Percentiles rank a stretch among this genome's conserved stretches.
These are phyloP conservation scores for Voacanga thouarsii DNA, from an alignment of 257 asterid species.

Conservation along the genomic window DNA sequence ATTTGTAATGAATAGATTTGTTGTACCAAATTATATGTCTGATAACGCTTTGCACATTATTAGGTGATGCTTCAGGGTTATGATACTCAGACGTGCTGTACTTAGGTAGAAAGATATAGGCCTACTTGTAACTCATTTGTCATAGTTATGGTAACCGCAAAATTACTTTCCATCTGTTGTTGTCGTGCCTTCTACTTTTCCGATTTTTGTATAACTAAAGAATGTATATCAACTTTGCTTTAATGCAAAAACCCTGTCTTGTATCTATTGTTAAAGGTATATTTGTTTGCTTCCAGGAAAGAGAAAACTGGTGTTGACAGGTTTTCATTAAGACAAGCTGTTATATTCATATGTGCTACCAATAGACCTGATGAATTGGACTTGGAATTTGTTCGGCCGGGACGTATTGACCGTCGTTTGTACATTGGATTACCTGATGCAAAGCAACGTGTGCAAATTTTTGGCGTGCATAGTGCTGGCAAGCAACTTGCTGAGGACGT, in stretches of 20 bases:
- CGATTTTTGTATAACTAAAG: not conserved
- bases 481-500: slow-evolving; percentile 80
- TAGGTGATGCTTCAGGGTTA: not conserved
- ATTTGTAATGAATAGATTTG: not conserved
- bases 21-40: not conserved
- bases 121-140: not conserved
- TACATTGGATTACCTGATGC: slow-evolving; percentile 95
- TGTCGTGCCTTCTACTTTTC: not conserved
- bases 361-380: slow-evolving; percentile 96
- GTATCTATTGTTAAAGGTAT: too few relatives aligned
- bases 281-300: slow-evolving; percentile 47
- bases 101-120: not conserved
- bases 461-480: slow-evolving; percentile 95
- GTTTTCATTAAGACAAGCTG: slow-evolving; percentile 87
- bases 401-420: slow-evolving; percentile 95
- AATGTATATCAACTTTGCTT: not conserved
- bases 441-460: slow-evolving; percentile 85
- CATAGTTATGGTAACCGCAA: not conserved
- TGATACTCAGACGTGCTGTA: not conserved
- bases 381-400: slow-evolving; percentile 77
- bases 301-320: slow-evolving; percentile 86
- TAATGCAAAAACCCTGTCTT: not conserved
- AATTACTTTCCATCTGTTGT: not conserved
- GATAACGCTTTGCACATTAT: not conserved
- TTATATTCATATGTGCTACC: slow-evolving; percentile 94